A percentile compares a stretch with the other conserved stretches of the same genome.
Conservation (phyloP, 2,329 filamentous ascomycete genomes). For the Acrodontium crateriforme region DNA sequence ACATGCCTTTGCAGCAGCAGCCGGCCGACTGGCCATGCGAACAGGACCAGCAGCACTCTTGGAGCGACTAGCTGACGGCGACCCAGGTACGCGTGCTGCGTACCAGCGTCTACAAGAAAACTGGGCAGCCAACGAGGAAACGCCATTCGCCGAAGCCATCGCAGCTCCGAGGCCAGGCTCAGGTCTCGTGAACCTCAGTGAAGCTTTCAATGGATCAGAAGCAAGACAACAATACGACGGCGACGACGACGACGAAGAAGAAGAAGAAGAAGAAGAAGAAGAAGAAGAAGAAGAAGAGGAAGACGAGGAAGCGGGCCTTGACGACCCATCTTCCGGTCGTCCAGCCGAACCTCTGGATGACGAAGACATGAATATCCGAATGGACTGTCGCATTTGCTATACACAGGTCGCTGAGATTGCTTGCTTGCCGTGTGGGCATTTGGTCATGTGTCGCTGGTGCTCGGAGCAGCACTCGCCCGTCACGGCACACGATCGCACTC, state of each 20-base stretch:
- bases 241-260: not conserved
- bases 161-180: no score
- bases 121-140: constrained; percentile 5
- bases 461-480: constrained; percentile 36
- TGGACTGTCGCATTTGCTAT: constrained; percentile 42
- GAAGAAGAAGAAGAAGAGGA: constrained; percentile 14
- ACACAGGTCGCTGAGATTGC: constrained; percentile 38
- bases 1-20: constrained; percentile 13
- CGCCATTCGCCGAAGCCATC: not conserved
- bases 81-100: constrained; percentile 15
- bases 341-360: constrained; percentile 35
- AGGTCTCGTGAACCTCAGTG: no score
- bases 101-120: constrained; percentile 12
- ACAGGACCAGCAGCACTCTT: constrained; percentile 11
- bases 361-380: constrained; percentile 34
- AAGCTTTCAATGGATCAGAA: no score
- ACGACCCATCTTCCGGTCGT: constrained; percentile 31
- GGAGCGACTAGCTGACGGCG: constrained; percentile 6
- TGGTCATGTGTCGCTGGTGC: constrained; percentile 43
- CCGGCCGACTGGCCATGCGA: constrained; percentile 16
- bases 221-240: not conserved
- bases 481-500: constrained; percentile 25
- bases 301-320: constrained; percentile 23
- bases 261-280: constrained; percentile 6
- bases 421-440: constrained; percentile 40